These are phyloP conservation scores for Trichophyton mentagrophytes DNA, from an alignment of 2,329 filamentous ascomycete genomes.

Conservation along the genomic window DNA sequence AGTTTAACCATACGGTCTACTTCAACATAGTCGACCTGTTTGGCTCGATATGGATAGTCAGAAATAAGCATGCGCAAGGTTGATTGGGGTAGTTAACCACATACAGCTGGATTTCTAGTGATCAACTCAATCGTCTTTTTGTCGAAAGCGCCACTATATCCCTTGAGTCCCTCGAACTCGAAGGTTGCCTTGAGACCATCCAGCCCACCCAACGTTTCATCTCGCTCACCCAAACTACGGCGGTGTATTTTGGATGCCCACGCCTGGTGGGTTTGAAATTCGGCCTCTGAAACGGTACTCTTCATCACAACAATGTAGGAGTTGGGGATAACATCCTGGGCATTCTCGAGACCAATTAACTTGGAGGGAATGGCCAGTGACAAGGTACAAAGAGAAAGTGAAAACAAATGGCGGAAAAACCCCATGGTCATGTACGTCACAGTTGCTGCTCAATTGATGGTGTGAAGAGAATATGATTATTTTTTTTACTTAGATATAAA, in stretches of 20 bases:
- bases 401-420: background rate
- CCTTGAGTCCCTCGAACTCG: constrained; percentile 10
- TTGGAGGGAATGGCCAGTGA: background rate
- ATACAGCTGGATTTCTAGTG: background rate
- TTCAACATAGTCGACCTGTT: constrained; percentile 12
- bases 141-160: constrained; percentile 12
- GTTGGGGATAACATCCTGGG: constrained; percentile 1
- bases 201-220: background rate
- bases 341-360: background rate
- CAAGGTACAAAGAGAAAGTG: background rate
- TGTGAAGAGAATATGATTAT: background rate
- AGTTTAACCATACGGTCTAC: constrained; percentile 5
- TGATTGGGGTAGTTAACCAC: background rate
- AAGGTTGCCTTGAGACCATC: constrained; percentile 9
- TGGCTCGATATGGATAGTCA: background rate
- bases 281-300: background rate
- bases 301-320: constrained; percentile 11
- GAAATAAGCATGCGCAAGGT: background rate
- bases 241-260: constrained; percentile 6
- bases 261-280: constrained; percentile 4
- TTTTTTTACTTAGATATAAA: too few relatives aligned
- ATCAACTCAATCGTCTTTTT: constrained; percentile 9
- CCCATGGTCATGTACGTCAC: background rate
- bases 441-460: background rate
- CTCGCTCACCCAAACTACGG: background rate